phyloP scores from a whole-genome alignment of 225 moss, liverwort and hornwort species.

The Bryum argenteum region DNA sequence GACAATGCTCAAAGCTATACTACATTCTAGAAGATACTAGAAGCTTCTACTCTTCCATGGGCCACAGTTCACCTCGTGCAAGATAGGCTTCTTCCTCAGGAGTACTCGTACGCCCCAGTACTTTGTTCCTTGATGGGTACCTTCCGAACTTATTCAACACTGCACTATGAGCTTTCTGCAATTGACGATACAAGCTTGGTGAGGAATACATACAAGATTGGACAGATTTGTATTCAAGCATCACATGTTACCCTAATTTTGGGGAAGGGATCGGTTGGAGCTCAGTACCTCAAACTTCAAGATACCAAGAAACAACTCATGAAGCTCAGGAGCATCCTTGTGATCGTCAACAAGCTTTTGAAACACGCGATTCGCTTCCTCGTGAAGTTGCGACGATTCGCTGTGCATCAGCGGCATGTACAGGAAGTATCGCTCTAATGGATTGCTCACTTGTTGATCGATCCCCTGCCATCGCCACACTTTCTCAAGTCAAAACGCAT shows the following conservation, averaged over 20 bases:
- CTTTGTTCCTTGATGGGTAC: constrained; percentile 72
- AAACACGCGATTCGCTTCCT: constrained; percentile 44
- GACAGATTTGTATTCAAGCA: too few species aligned
- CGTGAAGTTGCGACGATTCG: constrained; percentile 56
- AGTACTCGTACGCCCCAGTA: constrained; percentile 58
- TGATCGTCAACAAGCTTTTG: constrained; percentile 48
- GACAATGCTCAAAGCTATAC: not conserved
- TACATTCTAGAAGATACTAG: not conserved
- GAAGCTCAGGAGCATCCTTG: constrained; percentile 43
- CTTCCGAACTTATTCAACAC: constrained; percentile 66
- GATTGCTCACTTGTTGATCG: constrained; percentile 56
- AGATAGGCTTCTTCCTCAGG: constrained; percentile 63
- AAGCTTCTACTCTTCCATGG: constrained; percentile 21
- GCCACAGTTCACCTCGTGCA: constrained; percentile 46
- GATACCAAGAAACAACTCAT: constrained; percentile 2
- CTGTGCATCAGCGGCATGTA: constrained; percentile 82
- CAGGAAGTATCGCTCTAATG: constrained; percentile 59
- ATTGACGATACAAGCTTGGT: not conserved
- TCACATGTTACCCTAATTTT: too few species aligned
- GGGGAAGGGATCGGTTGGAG: not conserved
- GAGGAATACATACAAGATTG: not conserved
- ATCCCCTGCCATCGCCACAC: constrained; percentile 49
- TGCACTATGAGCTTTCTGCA: constrained; percentile 61
- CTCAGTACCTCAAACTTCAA: constrained; percentile 62
- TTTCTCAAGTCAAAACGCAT: too few species aligned